phyloP scores from a whole-genome alignment of 352 stramenopile species.

The Globisporangium sylvaticum region DNA sequence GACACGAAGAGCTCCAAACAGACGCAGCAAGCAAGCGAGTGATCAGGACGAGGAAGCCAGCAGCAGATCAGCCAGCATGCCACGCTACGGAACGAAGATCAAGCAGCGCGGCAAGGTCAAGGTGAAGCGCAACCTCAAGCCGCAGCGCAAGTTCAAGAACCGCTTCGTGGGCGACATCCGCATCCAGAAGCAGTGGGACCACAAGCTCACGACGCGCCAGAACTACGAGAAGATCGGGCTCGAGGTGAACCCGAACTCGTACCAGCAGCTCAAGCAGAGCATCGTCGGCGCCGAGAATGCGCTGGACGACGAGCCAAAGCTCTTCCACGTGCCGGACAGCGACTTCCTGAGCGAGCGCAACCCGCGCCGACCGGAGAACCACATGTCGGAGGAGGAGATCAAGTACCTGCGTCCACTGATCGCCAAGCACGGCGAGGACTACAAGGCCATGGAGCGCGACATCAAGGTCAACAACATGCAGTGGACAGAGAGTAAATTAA shows the following conservation, averaged over 20 bases:
- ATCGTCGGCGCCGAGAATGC: conserved; percentile 40
- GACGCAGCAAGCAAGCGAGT: background rate
- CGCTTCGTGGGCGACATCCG: conserved; percentile 68
- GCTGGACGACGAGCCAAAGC: conserved; percentile 53
- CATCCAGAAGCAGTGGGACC: conserved; percentile 72
- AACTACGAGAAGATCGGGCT: conserved; percentile 80
- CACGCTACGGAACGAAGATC: conserved; percentile 46
- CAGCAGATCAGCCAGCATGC: conserved; percentile 26
- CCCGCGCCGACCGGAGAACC: conserved; percentile 57
- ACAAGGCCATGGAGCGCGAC: conserved; percentile 73
- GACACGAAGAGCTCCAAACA: conserved; percentile 4
- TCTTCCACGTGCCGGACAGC: conserved; percentile 77
- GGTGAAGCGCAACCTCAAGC: conserved; percentile 65
- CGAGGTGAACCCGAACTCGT: conserved; percentile 60
- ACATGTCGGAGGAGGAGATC: conserved; percentile 76
- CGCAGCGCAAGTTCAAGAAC: conserved; percentile 69
- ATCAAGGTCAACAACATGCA: conserved; percentile 86
- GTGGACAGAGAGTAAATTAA: conserved; percentile 75
- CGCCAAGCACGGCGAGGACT: conserved; percentile 70
- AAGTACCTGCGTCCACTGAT: conserved; percentile 72
- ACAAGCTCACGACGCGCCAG: conserved; percentile 74
- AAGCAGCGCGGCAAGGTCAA: conserved; percentile 68
- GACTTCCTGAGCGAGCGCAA: conserved; percentile 78
- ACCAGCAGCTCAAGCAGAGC: conserved; percentile 43
- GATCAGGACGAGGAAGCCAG: background rate